A percentile compares a stretch with the other conserved stretches of the same genome.
Conservation (phyloP, 371 early-diverging fungal species). For the Zychaea mexicana region DNA sequence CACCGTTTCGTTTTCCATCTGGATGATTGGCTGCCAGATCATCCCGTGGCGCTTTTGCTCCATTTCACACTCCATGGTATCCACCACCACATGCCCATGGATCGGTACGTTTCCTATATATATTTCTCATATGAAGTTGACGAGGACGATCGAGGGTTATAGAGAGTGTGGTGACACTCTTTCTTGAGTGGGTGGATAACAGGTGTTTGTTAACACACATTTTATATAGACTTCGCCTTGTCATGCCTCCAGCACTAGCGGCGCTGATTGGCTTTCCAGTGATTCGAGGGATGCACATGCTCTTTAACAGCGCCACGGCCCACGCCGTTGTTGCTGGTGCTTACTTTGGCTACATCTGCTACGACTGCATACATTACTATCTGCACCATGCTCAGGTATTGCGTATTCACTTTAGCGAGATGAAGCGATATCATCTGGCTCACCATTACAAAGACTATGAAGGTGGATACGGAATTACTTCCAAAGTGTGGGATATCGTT, state of each 20-base stretch:
- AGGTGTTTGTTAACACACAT: too few species aligned
- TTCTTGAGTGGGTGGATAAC: too few species aligned
- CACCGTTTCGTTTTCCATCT: constrained; percentile 95
- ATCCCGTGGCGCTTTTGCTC: constrained; percentile 66
- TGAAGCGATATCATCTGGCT: constrained; percentile 93
- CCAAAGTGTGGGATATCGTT: constrained; percentile 89
- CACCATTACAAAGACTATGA: constrained; percentile 93
- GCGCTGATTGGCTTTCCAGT: constrained; percentile 67
- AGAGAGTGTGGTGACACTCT: too few species aligned
- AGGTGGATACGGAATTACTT: constrained; percentile 91
- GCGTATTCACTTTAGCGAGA: constrained; percentile 70
- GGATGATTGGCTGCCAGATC: constrained; percentile 86
- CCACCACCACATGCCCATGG: constrained; percentile 97
- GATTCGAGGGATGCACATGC: constrained; percentile 47
- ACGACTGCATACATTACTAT: constrained; percentile 94
- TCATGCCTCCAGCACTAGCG: constrained; percentile 94
- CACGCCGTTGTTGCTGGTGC: constrained; percentile 76
- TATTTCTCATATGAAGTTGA: too few species aligned
- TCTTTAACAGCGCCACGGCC: constrained; percentile 55
- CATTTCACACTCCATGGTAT: constrained; percentile 95
- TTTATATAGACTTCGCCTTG: constrained; percentile 77
- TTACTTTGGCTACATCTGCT: constrained; percentile 82
- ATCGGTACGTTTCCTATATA: constrained; percentile 59
- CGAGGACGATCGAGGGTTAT: too few species aligned
- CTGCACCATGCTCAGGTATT: constrained; percentile 88